Evolutionary conservation across 2,329 filamentous ascomycete genomes (phyloP), one percentile per base, ranked within the genome.

Genomic region (Diaporthe amygdali): DNA sequence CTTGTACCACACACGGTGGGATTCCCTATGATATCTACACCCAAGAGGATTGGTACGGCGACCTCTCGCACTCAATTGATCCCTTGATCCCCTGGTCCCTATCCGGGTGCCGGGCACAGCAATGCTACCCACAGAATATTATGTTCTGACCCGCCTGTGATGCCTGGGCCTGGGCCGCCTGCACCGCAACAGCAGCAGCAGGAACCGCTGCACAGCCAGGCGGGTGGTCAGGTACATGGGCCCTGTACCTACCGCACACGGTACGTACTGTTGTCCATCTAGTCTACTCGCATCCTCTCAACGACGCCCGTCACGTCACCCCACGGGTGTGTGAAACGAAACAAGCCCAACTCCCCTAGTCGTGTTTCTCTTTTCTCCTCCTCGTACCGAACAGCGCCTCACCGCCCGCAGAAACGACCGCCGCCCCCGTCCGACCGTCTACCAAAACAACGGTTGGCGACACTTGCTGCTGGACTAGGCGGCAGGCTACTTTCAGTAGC

Each of bases 281-380:
- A n/a, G n/a, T n/a, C n/a, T n/a, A n/a, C n/a, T n/a, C n/a, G n/a
- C n/a, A n/a, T n/a, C n/a, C n/a, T n/a, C 55, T 61, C 37, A 25
- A 44, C 55, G 22, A 30, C 55, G 44, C 37, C 55, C n/a, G 37
- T 44, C 55, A 46, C 22, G 56, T 46, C 59, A 25, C 59, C 59
- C 59, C 59, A 63, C 41, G 46, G 41, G 59, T 27, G 59, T 63
- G 59, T 63, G 59, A 63, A 63, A 63, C 59, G 46, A 63, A 47
- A 47, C 41, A 46, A 25, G 10, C 39, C 55, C 20, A 37, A 34
- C 25, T 32, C 6, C n/a, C n/a, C 41, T n/a, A 30, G 14, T 34
- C 2, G 41, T 47, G 27, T 63, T 63, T 47, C 59, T 30, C 41
- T 17, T 63, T 8, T 17, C 27, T 22, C 41, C 34, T 7, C 39